A percentile compares a stretch with the other conserved stretches of the same genome.
Evolutionary conservation across 2,329 filamentous ascomycete species (phyloP).

Genomic region (Neurospora sp.): DNA sequence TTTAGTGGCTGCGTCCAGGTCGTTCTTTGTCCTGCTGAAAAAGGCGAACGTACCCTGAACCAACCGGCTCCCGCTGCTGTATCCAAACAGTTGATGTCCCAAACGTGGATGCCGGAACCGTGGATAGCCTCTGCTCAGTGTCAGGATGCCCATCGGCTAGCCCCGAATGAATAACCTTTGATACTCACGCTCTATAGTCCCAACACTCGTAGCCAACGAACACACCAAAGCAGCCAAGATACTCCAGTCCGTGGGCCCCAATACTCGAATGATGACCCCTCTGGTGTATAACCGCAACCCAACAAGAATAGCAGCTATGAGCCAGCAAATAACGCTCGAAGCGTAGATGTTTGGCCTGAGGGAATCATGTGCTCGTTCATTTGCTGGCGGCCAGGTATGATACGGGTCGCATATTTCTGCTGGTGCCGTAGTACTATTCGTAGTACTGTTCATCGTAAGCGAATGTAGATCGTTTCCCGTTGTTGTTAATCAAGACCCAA

Average conservation of each 20-base stretch:
- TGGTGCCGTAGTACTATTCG: background rate
- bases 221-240: constrained; percentile 25
- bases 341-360: constrained; percentile 16
- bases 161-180: background rate
- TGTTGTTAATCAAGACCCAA: background rate
- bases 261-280: constrained; percentile 25
- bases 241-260: constrained; percentile 28
- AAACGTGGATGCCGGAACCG: constrained; percentile 16
- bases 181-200: constrained; percentile 16
- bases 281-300: constrained; percentile 29
- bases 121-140: constrained; percentile 9
- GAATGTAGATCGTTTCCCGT: background rate
- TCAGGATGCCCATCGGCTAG: background rate
- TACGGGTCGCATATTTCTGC: background rate
- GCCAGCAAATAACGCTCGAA: constrained; percentile 15
- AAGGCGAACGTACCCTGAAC: constrained; percentile 10
- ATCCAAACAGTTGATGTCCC: constrained; percentile 14
- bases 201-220: constrained; percentile 15
- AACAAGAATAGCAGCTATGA: constrained; percentile 25
- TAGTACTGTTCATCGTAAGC: background rate
- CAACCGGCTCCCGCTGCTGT: constrained; percentile 6
- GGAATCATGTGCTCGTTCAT: constrained; percentile 9
- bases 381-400: background rate
- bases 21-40: background rate
- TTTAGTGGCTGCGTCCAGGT: background rate